phyloP scores from a whole-genome alignment of 768 basidiomycete species.

The Chalciporus chontae region DNA sequence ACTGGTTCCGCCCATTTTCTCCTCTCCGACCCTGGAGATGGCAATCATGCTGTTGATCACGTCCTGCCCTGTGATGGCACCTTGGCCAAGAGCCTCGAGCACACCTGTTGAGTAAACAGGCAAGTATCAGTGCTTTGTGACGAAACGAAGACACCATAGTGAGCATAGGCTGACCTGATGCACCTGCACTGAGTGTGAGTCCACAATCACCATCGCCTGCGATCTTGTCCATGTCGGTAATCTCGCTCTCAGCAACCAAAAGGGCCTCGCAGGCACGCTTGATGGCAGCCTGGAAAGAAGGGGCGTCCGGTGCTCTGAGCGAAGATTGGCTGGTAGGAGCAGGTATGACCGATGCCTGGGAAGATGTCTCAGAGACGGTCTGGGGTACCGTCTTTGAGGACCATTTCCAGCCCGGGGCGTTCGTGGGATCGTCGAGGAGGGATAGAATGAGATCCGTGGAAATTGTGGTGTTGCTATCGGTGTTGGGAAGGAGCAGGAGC shows the following conservation, averaged over 20 bases:
- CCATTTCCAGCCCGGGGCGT: constrained; percentile 88
- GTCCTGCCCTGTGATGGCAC: constrained; percentile 58
- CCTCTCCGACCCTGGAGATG: constrained; percentile 74
- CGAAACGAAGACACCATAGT: neutral
- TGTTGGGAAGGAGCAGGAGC: constrained; percentile 66
- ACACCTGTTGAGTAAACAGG: constrained; percentile 43
- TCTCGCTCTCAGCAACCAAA: constrained; percentile 78
- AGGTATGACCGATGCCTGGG: constrained; percentile 11
- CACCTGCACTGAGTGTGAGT: constrained; percentile 69
- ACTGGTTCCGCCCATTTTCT: constrained; percentile 88
- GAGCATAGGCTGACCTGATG: constrained; percentile 46
- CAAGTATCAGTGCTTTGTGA: neutral
- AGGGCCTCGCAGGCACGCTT: constrained; percentile 61
- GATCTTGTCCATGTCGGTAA: constrained; percentile 87
- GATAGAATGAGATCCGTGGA: constrained; percentile 48
- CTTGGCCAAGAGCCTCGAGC: constrained; percentile 51
- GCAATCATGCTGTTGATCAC: constrained; percentile 61
- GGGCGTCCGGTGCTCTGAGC: constrained; percentile 41
- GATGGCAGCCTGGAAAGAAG: constrained; percentile 53
- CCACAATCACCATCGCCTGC: constrained; percentile 89
- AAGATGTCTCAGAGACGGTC: constrained; percentile 10
- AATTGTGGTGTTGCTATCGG: constrained; percentile 37
- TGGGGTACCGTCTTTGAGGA: constrained; percentile 45
- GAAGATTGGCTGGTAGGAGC: constrained; percentile 3
- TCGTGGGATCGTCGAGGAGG: constrained; percentile 63